A percentile compares a stretch with the other conserved stretches of the same genome.
Evolutionary conservation across 1,284 basidiomycete genomes (phyloP).

Genomic region (Pholiota adiposa): DNA sequence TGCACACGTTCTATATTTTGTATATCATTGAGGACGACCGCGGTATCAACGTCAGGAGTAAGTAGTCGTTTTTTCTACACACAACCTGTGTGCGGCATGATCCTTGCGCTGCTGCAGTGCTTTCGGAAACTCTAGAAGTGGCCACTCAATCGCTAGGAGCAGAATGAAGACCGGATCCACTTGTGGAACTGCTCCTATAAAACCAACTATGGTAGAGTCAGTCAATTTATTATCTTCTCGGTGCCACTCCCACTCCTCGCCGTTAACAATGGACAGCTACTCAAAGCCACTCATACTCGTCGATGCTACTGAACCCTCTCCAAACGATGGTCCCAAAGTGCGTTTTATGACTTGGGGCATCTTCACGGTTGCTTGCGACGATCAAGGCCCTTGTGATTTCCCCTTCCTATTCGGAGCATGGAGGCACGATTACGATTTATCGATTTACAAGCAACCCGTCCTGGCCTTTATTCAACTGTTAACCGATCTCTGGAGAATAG

Average conservation of each 20-base stretch:
- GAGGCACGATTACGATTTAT: neutral
- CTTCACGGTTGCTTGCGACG: constrained; percentile 35
- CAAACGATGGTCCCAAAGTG: constrained; percentile 8
- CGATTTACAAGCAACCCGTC: neutral
- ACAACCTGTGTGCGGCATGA: neutral
- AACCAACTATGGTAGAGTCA: neutral
- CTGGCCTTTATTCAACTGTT: constrained; percentile 25
- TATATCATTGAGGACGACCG: neutral
- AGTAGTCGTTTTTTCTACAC: neutral
- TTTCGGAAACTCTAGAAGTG: neutral
- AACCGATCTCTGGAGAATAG: constrained; percentile 33
- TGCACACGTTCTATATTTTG: neutral
- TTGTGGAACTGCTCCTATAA: neutral
- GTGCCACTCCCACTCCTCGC: neutral
- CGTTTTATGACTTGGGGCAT: constrained; percentile 31
- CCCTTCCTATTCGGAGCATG: neutral
- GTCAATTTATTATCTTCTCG: neutral
- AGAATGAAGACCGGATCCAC: neutral
- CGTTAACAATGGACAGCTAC: neutral
- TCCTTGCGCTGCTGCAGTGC: neutral
- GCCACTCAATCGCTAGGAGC: neutral
- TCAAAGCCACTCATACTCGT: neutral
- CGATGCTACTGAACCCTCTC: neutral
- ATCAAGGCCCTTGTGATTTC: constrained; percentile 8
- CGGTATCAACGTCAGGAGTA: neutral